Evolutionary conservation across 495 filamentous ascomycete genomes (phyloP).

Genomic region (Aspergillus panamensis): DNA sequence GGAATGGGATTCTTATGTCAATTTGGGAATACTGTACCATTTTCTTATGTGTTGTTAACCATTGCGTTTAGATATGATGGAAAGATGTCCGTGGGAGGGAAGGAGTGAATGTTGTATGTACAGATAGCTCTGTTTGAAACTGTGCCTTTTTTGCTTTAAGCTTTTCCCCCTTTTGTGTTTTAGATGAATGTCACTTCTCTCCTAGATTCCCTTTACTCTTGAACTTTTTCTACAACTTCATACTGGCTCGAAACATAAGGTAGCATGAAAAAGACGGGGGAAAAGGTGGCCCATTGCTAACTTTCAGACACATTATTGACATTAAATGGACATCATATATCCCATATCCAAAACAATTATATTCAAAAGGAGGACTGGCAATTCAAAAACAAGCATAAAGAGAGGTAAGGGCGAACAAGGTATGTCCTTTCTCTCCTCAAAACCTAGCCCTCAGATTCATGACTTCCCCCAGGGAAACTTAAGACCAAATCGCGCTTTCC

Average conservation of each 20-base stretch:
- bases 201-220: constrained; percentile 13
- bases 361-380: too few relatives aligned
- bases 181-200: constrained; percentile 28
- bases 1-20: background rate
- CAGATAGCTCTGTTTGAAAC: constrained; percentile 49
- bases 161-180: constrained; percentile 31
- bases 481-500: constrained; percentile 4
- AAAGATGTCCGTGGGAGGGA: constrained; percentile 12
- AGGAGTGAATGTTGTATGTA: constrained; percentile 43
- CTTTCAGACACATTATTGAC: too few relatives aligned
- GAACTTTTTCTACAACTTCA: background rate
- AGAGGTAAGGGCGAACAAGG: too few relatives aligned
- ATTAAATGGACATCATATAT: too few relatives aligned
- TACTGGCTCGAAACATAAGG: too few relatives aligned
- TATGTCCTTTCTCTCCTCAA: background rate
- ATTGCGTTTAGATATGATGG: constrained; percentile 15
- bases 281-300: too few relatives aligned
- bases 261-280: too few relatives aligned
- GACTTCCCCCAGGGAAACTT: constrained; percentile 6
- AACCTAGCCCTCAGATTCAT: background rate
- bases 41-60: constrained; percentile 12
- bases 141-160: constrained; percentile 35
- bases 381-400: too few relatives aligned
- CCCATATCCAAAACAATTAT: too few relatives aligned
- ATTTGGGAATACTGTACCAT: constrained; percentile 17